A percentile compares a stretch with the other conserved stretches of the same genome.
These are phyloP conservation scores for Lophium mytilinum DNA, from an alignment of 495 filamentous ascomycete genomes.

Conservation along the genomic window DNA sequence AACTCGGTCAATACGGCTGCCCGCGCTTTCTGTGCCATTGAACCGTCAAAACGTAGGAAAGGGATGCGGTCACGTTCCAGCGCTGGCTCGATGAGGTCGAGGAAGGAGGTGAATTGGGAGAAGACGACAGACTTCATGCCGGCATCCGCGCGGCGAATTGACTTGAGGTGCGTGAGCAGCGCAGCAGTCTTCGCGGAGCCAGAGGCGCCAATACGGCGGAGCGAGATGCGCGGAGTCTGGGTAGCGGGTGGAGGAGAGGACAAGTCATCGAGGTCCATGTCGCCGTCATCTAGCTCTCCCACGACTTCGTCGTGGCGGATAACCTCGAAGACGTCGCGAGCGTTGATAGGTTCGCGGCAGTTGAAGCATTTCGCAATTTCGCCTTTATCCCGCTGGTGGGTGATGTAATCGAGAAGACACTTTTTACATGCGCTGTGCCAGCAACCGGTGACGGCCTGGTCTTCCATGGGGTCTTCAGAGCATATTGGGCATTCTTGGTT, in stretches of 20 bases:
- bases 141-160: conserved; percentile 50
- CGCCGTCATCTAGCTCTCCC: conserved; percentile 29
- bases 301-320: conserved; percentile 45
- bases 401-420: conserved; percentile 79
- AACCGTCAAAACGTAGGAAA: conserved; percentile 81
- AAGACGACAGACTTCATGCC: conserved; percentile 87
- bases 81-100: conserved; percentile 78
- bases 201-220: conserved; percentile 68
- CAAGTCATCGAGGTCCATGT: conserved; percentile 18
- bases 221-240: conserved; percentile 55
- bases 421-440: conserved; percentile 96
- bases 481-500: conserved; percentile 91
- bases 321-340: conserved; percentile 84
- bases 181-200: conserved; percentile 84
- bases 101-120: conserved; percentile 93
- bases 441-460: conserved; percentile 88
- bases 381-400: conserved; percentile 70
- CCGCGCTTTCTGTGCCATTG: conserved; percentile 78
- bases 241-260: conserved; percentile 27
- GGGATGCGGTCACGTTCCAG: conserved; percentile 62
- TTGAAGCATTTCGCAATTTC: conserved; percentile 75
- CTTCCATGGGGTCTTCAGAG: conserved; percentile 85
- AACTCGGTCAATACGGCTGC: conserved; percentile 69
- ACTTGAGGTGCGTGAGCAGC: conserved; percentile 64
- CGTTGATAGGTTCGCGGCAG: conserved; percentile 74